These are phyloP conservation scores for Litchi chinensis DNA, from an alignment of 345 rosid species.

Conservation along the genomic window DNA sequence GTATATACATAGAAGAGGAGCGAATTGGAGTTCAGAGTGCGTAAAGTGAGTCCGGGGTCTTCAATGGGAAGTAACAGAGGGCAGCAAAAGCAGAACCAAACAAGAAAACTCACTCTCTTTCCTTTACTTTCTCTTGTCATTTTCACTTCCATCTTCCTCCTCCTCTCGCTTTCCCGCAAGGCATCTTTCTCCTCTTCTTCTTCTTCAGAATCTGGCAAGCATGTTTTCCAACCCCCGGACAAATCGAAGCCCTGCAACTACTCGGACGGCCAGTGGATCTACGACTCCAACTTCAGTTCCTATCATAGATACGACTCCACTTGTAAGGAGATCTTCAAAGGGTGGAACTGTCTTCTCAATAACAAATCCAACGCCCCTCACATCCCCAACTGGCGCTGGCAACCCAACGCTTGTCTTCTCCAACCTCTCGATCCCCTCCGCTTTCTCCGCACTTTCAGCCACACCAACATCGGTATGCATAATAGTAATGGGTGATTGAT, in stretches of 20 bases:
- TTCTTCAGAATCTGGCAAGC: conserved; percentile 35
- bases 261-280: conserved; percentile 80
- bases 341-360: conserved; percentile 84
- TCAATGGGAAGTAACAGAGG: not conserved
- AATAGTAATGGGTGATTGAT: not conserved
- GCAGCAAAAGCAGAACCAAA: not conserved
- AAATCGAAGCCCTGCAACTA: conserved; percentile 48
- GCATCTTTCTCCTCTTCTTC: conserved; percentile 50
- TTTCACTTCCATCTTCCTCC: conserved; percentile 56
- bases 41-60: no score
- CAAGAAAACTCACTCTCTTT: conserved; percentile 50
- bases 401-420: conserved; percentile 62
- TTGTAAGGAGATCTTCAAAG: conserved; percentile 93
- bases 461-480: conserved; percentile 68
- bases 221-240: conserved; percentile 16
- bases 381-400: conserved; percentile 88
- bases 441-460: conserved; percentile 56
- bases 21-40: no score
- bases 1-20: no score
- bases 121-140: conserved; percentile 66
- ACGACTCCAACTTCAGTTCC: conserved; percentile 46
- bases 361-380: conserved; percentile 63
- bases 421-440: conserved; percentile 60
- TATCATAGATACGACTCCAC: conserved; percentile 45
- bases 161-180: conserved; percentile 51